Percentiles rank a stretch among this genome's conserved stretches.
Evolutionary conservation across 2,329 filamentous ascomycete genomes (phyloP).

Genomic region (Fusarium napiforme): DNA sequence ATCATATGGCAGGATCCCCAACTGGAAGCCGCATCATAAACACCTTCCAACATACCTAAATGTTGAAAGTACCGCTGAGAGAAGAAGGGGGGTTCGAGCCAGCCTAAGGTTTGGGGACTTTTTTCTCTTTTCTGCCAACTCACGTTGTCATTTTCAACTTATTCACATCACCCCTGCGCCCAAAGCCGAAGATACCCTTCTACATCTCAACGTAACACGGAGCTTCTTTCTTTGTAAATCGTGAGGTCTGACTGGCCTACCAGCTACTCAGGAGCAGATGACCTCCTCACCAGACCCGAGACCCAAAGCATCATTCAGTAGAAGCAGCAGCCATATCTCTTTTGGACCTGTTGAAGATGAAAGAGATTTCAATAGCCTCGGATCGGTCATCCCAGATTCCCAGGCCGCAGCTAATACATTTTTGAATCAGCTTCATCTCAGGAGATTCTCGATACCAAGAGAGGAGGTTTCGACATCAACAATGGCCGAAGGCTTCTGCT

Average conservation of each 20-base stretch:
- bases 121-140: neutral
- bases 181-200: neutral
- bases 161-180: neutral
- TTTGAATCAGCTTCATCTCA: neutral
- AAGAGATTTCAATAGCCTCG: constrained; percentile 14
- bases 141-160: neutral
- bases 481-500: constrained; percentile 41
- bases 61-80: no score
- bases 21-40: neutral
- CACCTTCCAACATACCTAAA: neutral
- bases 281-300: neutral
- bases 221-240: neutral
- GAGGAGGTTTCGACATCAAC: constrained; percentile 38
- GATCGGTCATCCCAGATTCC: constrained; percentile 20
- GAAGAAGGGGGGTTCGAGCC: neutral
- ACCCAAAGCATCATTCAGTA: neutral
- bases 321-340: constrained; percentile 10
- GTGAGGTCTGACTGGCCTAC: neutral
- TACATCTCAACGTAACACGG: neutral
- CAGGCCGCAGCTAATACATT: neutral
- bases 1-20: no score
- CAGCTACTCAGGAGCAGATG: constrained; percentile 1
- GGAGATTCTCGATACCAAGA: constrained; percentile 19
- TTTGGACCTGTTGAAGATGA: constrained; percentile 15
- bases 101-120: neutral